phyloP scores from a whole-genome alignment of 2,329 filamentous ascomycete species.

The Leptographium lundbergii region DNA sequence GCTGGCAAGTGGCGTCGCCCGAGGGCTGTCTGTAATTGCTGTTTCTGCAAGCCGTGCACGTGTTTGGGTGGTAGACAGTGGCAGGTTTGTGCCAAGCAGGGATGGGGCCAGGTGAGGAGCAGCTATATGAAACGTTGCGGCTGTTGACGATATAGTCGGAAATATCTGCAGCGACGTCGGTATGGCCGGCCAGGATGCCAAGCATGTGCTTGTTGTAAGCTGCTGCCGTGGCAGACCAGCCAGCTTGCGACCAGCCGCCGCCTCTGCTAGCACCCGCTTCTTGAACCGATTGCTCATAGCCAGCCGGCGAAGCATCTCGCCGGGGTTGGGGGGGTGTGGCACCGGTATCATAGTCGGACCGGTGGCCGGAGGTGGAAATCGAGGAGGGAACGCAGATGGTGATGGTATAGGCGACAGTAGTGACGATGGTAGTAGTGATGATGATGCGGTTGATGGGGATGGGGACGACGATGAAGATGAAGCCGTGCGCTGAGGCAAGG shows the following conservation, averaged over 20 bases:
- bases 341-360: not conserved
- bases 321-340: slow-evolving; percentile 5
- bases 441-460: not conserved
- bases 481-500: not conserved
- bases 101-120: not conserved
- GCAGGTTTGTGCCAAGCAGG: too few species aligned
- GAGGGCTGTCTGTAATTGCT: too few species aligned
- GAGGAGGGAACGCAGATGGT: not conserved
- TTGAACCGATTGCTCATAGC: slow-evolving; percentile 53
- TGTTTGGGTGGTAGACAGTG: not conserved
- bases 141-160: not conserved
- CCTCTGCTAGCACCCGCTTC: slow-evolving; percentile 28
- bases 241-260: not conserved
- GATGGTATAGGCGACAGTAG: not conserved
- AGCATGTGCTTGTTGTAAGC: not conserved
- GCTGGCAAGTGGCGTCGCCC: not conserved
- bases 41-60: not conserved
- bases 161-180: not conserved
- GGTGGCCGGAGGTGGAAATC: not conserved
- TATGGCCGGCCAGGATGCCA: not conserved
- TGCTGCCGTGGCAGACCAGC: not conserved
- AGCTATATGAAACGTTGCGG: not conserved
- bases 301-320: slow-evolving; percentile 45
- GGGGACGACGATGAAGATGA: not conserved
- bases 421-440: not conserved